A percentile compares a stretch with the other conserved stretches of the same genome.
These are phyloP conservation scores for Micractinium sp. DNA, from an alignment of 139 green algal genomes.

Conservation along the genomic window DNA sequence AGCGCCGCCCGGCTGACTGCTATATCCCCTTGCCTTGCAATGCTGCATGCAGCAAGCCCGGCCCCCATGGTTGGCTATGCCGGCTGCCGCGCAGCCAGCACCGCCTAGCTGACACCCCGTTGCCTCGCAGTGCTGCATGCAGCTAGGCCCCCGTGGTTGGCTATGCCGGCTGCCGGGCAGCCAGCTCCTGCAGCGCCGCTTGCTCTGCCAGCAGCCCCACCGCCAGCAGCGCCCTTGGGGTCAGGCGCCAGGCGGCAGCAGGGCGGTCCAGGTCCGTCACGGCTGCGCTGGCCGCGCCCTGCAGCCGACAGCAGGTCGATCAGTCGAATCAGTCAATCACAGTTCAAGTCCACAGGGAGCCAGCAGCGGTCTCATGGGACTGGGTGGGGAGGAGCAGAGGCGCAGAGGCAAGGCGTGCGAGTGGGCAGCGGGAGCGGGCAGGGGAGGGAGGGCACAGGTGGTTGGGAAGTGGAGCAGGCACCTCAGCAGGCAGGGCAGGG, in stretches of 20 bases:
- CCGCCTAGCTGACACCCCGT: too few species aligned
- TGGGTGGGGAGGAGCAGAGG: too few species aligned
- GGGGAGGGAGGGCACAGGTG: too few species aligned
- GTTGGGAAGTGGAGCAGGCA: not conserved
- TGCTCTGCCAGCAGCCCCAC: conserved; percentile 36
- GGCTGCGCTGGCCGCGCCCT: conserved; percentile 5
- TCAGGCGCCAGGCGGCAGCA: conserved; percentile 2
- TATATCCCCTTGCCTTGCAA: too few species aligned
- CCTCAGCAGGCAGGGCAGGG: not conserved
- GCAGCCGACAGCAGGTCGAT: not conserved
- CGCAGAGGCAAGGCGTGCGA: too few species aligned
- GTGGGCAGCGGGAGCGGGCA: too few species aligned
- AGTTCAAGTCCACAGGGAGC: too few species aligned
- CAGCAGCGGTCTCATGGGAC: too few species aligned
- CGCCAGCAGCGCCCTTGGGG: conserved; percentile 36
- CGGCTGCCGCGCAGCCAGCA: not conserved
- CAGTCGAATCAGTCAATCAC: too few species aligned
- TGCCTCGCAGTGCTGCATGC: too few species aligned
- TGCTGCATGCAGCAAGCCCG: not conserved
- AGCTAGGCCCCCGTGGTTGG: not conserved
- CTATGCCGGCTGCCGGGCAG: not conserved
- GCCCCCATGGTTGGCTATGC: not conserved
- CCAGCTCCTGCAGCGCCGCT: conserved; percentile 11
- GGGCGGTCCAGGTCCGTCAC: conserved; percentile 25
- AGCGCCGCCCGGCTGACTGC: too few species aligned